These are phyloP conservation scores for Colletotrichum neosansevieriae DNA, from an alignment of 2,329 filamentous ascomycete species.

Conservation along the genomic window DNA sequence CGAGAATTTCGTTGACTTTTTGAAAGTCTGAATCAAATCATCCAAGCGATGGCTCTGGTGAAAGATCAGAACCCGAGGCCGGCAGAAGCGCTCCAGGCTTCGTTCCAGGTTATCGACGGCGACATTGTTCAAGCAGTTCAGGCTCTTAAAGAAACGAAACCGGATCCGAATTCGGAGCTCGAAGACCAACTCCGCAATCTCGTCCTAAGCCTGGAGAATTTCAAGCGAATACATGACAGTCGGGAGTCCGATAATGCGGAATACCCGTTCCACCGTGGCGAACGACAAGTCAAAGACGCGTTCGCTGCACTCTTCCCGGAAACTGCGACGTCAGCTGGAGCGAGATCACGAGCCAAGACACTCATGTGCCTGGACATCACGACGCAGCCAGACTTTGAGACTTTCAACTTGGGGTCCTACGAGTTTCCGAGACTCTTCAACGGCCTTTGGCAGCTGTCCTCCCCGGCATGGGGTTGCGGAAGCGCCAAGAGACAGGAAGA, in stretches of 20 bases:
- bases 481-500: conserved; percentile 43
- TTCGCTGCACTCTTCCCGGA: conserved; percentile 45
- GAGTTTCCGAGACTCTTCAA: conserved; percentile 46
- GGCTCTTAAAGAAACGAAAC: conserved; percentile 50
- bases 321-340: background rate
- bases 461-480: conserved; percentile 46
- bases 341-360: conserved; percentile 9
- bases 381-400: conserved; percentile 40
- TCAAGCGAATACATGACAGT: background rate
- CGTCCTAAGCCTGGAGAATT: conserved; percentile 33
- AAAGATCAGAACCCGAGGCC: background rate
- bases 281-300: conserved; percentile 49
- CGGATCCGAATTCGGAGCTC: conserved; percentile 41
- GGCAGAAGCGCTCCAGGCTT: conserved; percentile 37
- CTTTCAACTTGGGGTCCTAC: conserved; percentile 41
- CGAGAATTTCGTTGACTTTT: background rate
- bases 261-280: conserved; percentile 41
- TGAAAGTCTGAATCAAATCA: conserved; percentile 9
- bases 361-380: conserved; percentile 7
- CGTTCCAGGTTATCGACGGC: conserved; percentile 47
- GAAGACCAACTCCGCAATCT: conserved; percentile 41
- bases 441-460: conserved; percentile 50
- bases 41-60: background rate
- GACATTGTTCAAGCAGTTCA: conserved; percentile 54
- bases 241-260: background rate